phyloP scores from a whole-genome alignment of 306 rosid species.

The Ormosia semicastrata region DNA sequence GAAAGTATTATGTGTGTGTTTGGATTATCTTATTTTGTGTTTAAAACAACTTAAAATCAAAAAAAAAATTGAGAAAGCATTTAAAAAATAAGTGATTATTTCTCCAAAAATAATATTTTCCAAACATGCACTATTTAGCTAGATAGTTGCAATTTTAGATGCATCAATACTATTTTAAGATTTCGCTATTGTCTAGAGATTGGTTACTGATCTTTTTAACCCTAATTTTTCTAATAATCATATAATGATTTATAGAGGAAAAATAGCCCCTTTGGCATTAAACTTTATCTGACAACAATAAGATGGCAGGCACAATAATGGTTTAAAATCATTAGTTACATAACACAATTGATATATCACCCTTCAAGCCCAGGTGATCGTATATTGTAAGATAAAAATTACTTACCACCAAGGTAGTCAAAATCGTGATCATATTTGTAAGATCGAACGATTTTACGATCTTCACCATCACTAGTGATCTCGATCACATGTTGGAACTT shows the following conservation, averaged over 20 bases:
- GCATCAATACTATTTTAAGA: neutral
- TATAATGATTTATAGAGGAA: neutral
- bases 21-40: too few species aligned
- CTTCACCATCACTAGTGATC: too few species aligned
- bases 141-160: too few species aligned
- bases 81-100: too few species aligned
- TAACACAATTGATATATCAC: conserved; percentile 4
- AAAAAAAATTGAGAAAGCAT: too few species aligned
- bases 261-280: neutral
- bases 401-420: too few species aligned
- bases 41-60: too few species aligned
- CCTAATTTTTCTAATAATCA: neutral
- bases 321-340: conserved; percentile 1
- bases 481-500: too few species aligned
- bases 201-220: neutral
- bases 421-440: too few species aligned
- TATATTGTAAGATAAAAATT: conserved; percentile 12
- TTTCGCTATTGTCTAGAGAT: neutral
- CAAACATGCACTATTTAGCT: too few species aligned
- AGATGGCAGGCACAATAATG: conserved; percentile 12
- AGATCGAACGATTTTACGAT: too few species aligned
- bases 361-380: neutral
- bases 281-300: conserved; percentile 14
- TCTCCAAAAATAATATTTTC: too few species aligned
- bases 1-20: neutral